Evolutionary conservation across 2,329 filamentous ascomycete species (phyloP), one percentile per base, ranked within the genome.

Genomic region (Neofusicoccum sp.): DNA sequence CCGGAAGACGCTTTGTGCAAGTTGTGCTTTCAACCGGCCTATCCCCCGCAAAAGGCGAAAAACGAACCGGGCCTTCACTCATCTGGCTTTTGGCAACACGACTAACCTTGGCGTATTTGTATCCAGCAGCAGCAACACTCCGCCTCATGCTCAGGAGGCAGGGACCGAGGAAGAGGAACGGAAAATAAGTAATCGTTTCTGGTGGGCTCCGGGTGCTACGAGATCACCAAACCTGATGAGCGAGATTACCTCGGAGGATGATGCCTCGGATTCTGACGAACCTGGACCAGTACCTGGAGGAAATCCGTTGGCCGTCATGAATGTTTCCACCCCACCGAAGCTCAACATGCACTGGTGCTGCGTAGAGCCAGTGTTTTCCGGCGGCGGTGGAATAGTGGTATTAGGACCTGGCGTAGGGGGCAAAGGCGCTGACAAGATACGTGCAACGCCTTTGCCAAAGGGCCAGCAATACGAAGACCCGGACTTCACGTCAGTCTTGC

Each of bases 321-420:
- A 74, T 28, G 74, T 73, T 16, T 73, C 78, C 44, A 75, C 73
- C 37, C 71, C 75, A 12, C 61, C 61, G 11, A 80, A 78, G 63
- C 75, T 85, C 64, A 84, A 82, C 62, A 84, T 85, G 71, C 80
- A 82, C 66, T 87, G 84, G 84, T 87, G 84, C 69, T 87, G 84
- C 66, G 80, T 84, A 3, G 84, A 86, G 67, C 84, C 84, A 14
- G 81, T 85, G 56, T 86, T 86, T 67, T 86, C 84, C 31, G 84
- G 84, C 8, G 84, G 84, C 8, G 84, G 84, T 52, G 84, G 84
- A 12, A 86, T 87, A 64, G 84, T 82, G 39, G 83, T 86, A 58
- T 75, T 83, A 12, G 82, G 82, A n/a, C 75, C 74, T 58, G 75
- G 73, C 43, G 69, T 77, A 33, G 78, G 79, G 3, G 81, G 79